Base-by-base conservation (phyloP, 495 filamentous ascomycete species). In the Evansstolkia leycettana region DNA sequence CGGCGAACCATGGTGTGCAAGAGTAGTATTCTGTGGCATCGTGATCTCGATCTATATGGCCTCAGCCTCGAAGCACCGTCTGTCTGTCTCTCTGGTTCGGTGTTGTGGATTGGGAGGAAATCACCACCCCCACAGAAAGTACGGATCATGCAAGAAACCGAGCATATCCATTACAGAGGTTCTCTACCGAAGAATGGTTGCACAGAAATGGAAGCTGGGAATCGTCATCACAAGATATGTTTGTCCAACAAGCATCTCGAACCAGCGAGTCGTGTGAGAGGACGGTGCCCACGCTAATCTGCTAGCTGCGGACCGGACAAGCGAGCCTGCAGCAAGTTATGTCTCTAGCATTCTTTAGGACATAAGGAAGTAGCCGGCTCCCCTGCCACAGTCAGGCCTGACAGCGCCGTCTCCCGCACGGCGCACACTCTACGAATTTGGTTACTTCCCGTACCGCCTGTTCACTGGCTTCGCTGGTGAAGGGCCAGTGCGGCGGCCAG, bases 401-500 rank as follows among this genome's bases (percentile, higher is more conserved):
- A 5, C 14, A 5, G 28, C 28, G 28, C 28, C 20, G 9, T 23
- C 20, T 23, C 5, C 5, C 27, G 11, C 27, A 29, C 27, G 27
- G 10, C 27, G 10, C 27, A n/a, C 10, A n/a, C 27, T n/a, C 27
- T 29, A 14, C 10, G 12, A n/a, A n/a, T 29, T n/a, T 29, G 6
- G 7, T 5, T n/a, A 14, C 10, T 10, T 6, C 12, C 15, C 29
- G 15, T 31, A 9, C 6, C 29, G 29, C 15, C 29, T 31, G 15
- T 23, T 23, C 20, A 23, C 5, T 23, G 43, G 27, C 32, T 30
- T 28, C 41, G 44, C 18, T 45, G 46, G 25, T 53, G 48, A 19
- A 47, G 34, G 12, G 50, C 43, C 31, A 54, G 17, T 7, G 46
- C 45, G 16, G 54, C 46, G 12, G 43, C 46, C 19, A 56, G 47